phyloP scores from a whole-genome alignment of 306 rosid species.

The Morella rubra region DNA sequence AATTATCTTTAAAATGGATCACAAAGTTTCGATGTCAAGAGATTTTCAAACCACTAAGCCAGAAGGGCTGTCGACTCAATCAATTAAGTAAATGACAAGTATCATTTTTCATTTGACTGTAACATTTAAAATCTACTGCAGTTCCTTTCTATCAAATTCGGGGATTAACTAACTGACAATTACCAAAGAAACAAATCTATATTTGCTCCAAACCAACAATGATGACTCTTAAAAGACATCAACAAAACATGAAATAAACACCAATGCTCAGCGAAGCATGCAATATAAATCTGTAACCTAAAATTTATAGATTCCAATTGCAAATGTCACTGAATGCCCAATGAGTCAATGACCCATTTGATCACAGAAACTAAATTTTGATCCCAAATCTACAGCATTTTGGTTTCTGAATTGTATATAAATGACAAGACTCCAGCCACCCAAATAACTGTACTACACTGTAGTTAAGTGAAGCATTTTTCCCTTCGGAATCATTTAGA shows the following conservation, averaged over 20 bases:
- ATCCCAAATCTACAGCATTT: conserved; percentile 1
- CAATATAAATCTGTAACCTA: conserved; percentile 14
- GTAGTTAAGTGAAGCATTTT: neutral
- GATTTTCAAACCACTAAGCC: neutral
- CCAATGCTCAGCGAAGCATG: conserved; percentile 13
- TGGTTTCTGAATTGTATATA: neutral
- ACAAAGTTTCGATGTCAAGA: conserved; percentile 1
- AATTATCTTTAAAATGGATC: neutral
- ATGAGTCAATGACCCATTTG: neutral
- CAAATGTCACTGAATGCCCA: neutral
- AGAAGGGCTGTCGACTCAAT: neutral
- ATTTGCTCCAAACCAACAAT: neutral
- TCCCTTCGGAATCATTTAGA: neutral
- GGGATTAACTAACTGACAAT: neutral
- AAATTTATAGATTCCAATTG: neutral
- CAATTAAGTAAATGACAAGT: neutral
- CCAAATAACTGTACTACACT: neutral
- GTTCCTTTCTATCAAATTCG: neutral
- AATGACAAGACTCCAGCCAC: neutral
- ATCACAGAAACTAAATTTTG: neutral
- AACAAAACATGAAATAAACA: neutral
- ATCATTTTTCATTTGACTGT: neutral
- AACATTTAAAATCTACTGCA: neutral
- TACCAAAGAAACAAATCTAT: neutral
- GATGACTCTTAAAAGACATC: neutral